Conservation (phyloP, 2,329 filamentous ascomycete genomes). For the Pyrenophora seminiperda region DNA sequence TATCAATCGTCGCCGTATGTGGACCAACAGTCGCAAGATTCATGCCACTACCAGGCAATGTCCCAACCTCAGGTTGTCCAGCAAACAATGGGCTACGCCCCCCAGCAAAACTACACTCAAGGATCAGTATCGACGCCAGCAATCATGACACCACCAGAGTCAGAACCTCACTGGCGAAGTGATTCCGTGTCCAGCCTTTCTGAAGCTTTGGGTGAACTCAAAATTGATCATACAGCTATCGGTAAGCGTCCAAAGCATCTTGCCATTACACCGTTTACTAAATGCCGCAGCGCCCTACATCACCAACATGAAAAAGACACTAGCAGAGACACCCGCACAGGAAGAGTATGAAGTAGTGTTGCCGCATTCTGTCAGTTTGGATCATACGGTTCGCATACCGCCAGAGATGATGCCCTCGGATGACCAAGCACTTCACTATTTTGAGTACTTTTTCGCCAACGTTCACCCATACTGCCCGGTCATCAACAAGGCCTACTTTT, state of each 20-base stretch:
- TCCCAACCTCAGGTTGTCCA: constrained; percentile 39
- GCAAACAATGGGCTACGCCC: constrained; percentile 44
- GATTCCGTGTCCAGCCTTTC: constrained; percentile 67
- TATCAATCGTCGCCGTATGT: constrained; percentile 46
- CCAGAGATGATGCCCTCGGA: constrained; percentile 92
- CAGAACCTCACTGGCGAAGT: constrained; percentile 53
- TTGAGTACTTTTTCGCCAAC: constrained; percentile 86
- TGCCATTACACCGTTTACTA: constrained; percentile 11
- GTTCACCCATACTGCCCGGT: constrained; percentile 94
- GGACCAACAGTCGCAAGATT: constrained; percentile 41
- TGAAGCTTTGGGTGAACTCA: constrained; percentile 82
- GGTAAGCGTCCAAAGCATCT: constrained; percentile 59
- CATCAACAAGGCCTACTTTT: constrained; percentile 79
- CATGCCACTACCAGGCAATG: constrained; percentile 46
- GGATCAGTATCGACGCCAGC: constrained; percentile 30
- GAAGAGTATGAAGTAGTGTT: constrained; percentile 74
- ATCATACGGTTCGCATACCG: constrained; percentile 82
- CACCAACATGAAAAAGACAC: constrained; percentile 63
- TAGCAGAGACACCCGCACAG: constrained; percentile 66
- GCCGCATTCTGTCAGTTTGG: constrained; percentile 71
- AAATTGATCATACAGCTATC: constrained; percentile 84
- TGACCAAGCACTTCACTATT: constrained; percentile 79
- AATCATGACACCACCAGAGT: constrained; percentile 52
- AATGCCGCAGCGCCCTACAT: constrained; percentile 75
- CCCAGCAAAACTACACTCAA: constrained; percentile 43